Evolutionary conservation across 768 basidiomycete genomes (phyloP), one percentile per base, ranked within the genome.

Genomic region (Pleurotus sapidus): DNA sequence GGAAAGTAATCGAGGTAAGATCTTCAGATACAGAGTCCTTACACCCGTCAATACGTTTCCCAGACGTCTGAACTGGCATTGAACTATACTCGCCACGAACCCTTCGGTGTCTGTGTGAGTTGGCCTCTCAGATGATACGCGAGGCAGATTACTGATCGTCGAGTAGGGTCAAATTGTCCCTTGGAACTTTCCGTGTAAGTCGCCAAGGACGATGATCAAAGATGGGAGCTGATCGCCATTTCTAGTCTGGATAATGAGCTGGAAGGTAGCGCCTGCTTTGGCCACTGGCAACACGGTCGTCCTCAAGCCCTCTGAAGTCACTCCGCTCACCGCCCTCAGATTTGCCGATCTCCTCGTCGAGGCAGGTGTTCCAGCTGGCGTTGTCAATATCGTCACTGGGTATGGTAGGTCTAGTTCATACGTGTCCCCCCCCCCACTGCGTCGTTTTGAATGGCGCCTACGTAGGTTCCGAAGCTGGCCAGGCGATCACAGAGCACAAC

Each of bases 61-160:
- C 71, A 86, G 81, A 87, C 77, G 49, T 70, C 68, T 46, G 77
- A 78, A 48, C 61, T 63, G 45, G 87, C 87, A 70, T 73, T 91
- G 55, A 79, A 81, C 5, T 89, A 89, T 68, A 87, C 87, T 2
- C 70, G 86, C 11, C 84, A 86, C 63, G 87, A 89, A 67, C 88
- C 88, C 0, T 78, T 77, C 56, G 83, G 83, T 25, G 80, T 81
- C 57, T 76, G 72, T 48, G 74, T 70, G 48, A 5, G 70, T 63
- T 6, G 20, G 53, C 3, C 17, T 40, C 9, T 3, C 39, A 20
- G 2, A 11, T 23, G 20, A 14, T 5, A 25, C 9, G 11, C 48
- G 20, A 14, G 46, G 46, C n/a, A 24, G 25, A 20, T 5, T 50
- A 20, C 6, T 30, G 46, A 51, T 23, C 1, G 17, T 24, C 17